These are phyloP conservation scores for Penicillium diatomitis DNA, from an alignment of 495 filamentous ascomycete genomes.

Conservation along the genomic window DNA sequence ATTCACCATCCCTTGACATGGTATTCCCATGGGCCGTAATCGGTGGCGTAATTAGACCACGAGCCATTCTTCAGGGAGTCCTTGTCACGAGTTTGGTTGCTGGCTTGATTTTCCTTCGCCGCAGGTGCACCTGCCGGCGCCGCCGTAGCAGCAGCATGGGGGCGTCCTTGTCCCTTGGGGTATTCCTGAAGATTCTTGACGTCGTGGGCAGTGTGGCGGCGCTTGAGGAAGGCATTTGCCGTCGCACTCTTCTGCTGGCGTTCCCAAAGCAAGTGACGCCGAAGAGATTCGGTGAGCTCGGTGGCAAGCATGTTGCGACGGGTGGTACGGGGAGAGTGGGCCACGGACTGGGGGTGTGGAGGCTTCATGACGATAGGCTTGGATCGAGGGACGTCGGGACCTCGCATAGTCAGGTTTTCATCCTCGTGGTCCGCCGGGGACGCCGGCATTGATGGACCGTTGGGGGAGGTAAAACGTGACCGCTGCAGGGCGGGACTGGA, in stretches of 20 bases:
- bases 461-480: slow-evolving; percentile 62
- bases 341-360: slow-evolving; percentile 46
- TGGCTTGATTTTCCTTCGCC: slow-evolving; percentile 9
- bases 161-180: slow-evolving; percentile 38
- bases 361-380: slow-evolving; percentile 77
- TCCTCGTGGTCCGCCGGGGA: slow-evolving; percentile 66
- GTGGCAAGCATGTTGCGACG: slow-evolving; percentile 94
- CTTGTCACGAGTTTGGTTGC: slow-evolving; percentile 26
- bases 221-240: slow-evolving; percentile 78
- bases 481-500: slow-evolving; percentile 79
- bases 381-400: slow-evolving; percentile 62
- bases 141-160: slow-evolving; percentile 8
- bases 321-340: slow-evolving; percentile 82
- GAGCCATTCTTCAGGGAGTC: slow-evolving; percentile 49
- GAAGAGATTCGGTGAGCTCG: slow-evolving; percentile 76
- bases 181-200: slow-evolving; percentile 75
- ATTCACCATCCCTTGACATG: slow-evolving; percentile 61
- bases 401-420: slow-evolving; percentile 62
- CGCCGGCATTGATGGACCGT: slow-evolving; percentile 60
- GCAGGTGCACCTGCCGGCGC: slow-evolving; percentile 4
- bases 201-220: slow-evolving; percentile 85
- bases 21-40: slow-evolving; percentile 58
- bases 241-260: slow-evolving; percentile 86
- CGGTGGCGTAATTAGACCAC: slow-evolving; percentile 53
- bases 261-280: slow-evolving; percentile 74